A percentile compares a stretch with the other conserved stretches of the same genome.
Conservation (phyloP, 148 eudicot genomes). For the Salicornia ramosissima region DNA sequence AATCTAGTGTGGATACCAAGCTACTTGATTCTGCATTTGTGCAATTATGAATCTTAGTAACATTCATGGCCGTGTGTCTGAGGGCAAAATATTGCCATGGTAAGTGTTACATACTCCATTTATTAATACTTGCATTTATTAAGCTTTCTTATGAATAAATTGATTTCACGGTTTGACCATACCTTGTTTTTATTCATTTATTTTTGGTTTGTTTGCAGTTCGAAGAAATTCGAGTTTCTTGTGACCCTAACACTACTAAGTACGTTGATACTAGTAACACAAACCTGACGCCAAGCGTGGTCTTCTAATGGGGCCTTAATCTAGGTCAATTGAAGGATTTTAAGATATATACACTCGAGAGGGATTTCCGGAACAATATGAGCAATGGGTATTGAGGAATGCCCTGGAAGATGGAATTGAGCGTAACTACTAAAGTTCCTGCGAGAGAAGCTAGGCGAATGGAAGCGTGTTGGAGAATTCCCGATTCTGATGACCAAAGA, state of each 20-base stretch:
- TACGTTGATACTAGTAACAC: slow-evolving; percentile 25
- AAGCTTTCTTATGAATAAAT: too few relatives aligned
- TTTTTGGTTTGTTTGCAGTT: slow-evolving; percentile 30
- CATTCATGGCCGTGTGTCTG: too few relatives aligned
- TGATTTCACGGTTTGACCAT: too few relatives aligned
- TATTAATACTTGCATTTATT: too few relatives aligned
- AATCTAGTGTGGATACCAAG: too few relatives aligned
- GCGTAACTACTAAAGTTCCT: slow-evolving; percentile 3
- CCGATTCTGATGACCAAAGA: slow-evolving; percentile 6
- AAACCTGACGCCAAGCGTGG: slow-evolving; percentile 29
- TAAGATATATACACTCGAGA: slow-evolving; percentile 23
- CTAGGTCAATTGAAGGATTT: slow-evolving; percentile 16
- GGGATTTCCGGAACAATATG: slow-evolving; percentile 33
- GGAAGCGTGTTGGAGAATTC: slow-evolving; percentile 21
- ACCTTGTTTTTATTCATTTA: too few relatives aligned
- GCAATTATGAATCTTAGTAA: too few relatives aligned
- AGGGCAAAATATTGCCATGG: slow-evolving; percentile 43
- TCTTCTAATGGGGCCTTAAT: slow-evolving; percentile 54
- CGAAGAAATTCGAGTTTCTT: slow-evolving; percentile 44
- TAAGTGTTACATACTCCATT: too few relatives aligned
- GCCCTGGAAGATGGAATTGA: slow-evolving; percentile 28
- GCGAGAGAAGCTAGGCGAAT: background rate
- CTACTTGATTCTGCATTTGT: too few relatives aligned
- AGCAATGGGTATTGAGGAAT: slow-evolving; percentile 26
- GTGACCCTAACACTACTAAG: slow-evolving; percentile 64